Conservation (phyloP, 805 yeast species). For the Hyphopichia homilentoma region DNA sequence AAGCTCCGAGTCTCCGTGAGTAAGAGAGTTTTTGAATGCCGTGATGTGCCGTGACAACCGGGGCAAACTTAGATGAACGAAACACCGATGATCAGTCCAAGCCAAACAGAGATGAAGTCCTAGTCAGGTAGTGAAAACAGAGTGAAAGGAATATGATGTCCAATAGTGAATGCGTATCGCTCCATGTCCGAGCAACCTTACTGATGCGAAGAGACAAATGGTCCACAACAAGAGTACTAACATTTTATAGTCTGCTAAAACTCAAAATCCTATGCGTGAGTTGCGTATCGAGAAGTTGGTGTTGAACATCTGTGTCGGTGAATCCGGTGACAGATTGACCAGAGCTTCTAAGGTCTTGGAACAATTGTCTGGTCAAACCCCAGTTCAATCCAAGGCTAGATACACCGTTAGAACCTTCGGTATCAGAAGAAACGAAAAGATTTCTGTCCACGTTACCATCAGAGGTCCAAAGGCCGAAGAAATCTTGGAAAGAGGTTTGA, state of each 20-base stretch:
- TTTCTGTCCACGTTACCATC: conserved; percentile 98
- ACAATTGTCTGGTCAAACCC: conserved; percentile 99
- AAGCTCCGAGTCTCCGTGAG: too few species aligned
- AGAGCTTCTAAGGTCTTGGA: conserved; percentile 99
- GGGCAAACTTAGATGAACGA: too few species aligned
- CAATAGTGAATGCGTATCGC: too few species aligned
- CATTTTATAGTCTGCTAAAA: conserved; percentile 27
- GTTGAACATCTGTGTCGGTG: conserved; percentile 99
- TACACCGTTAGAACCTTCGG: conserved; percentile 99
- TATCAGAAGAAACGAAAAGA: conserved; percentile 99
- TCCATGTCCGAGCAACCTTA: too few species aligned
- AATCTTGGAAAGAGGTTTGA: conserved; percentile 98
- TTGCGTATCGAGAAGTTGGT: conserved; percentile 98
- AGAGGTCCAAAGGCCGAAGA: conserved; percentile 97
- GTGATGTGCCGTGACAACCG: too few species aligned
- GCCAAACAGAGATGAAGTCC: too few species aligned
- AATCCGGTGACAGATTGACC: conserved; percentile 99
- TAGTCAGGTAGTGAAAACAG: too few species aligned
- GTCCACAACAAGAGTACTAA: conserved; percentile 12
- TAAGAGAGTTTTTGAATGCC: too few species aligned
- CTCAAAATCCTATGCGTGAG: conserved; percentile 97
- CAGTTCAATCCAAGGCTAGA: conserved; percentile 99
- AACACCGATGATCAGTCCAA: too few species aligned
- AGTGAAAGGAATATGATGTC: too few species aligned
- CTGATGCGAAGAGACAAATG: too few species aligned